phyloP scores from a whole-genome alignment of 768 basidiomycete species.

The Lentinula aciculospora region DNA sequence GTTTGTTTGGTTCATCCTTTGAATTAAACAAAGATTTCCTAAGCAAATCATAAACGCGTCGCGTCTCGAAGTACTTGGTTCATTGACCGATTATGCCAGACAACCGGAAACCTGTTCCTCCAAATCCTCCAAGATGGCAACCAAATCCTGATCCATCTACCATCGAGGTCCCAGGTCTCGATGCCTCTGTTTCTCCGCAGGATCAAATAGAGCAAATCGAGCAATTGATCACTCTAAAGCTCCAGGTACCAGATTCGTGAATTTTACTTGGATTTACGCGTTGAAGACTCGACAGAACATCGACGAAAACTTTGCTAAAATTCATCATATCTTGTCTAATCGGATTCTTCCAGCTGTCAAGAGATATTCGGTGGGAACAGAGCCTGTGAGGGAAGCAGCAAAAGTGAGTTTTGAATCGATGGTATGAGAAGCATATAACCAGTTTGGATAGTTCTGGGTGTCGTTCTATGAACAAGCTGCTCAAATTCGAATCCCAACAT shows the following conservation, averaged over 20 bases:
- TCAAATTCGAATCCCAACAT: constrained; percentile 74
- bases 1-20: not conserved
- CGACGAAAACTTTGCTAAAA: constrained; percentile 89
- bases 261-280: constrained; percentile 2
- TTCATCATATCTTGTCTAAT: constrained; percentile 79
- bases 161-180: constrained; percentile 69
- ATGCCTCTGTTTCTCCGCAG: constrained; percentile 57
- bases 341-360: constrained; percentile 86
- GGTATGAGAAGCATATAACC: not conserved
- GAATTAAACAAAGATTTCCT: not conserved
- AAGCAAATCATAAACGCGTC: not conserved
- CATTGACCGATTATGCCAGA: constrained; percentile 4
- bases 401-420: constrained; percentile 47
- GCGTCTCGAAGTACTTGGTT: not conserved
- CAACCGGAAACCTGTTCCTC: constrained; percentile 31
- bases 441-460: constrained; percentile 75
- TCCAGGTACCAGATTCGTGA: constrained; percentile 51
- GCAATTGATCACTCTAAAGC: constrained; percentile 86
- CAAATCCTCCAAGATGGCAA: constrained; percentile 64
- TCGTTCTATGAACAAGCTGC: constrained; percentile 95
- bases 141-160: constrained; percentile 57
- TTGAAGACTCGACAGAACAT: constrained; percentile 51
- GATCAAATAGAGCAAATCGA: constrained; percentile 95
- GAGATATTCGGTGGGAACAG: constrained; percentile 79
- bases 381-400: constrained; percentile 86